Evolutionary conservation across 1,284 basidiomycete genomes (phyloP), one percentile per base, ranked within the genome.

Genomic region (Bjerkandera adusta): DNA sequence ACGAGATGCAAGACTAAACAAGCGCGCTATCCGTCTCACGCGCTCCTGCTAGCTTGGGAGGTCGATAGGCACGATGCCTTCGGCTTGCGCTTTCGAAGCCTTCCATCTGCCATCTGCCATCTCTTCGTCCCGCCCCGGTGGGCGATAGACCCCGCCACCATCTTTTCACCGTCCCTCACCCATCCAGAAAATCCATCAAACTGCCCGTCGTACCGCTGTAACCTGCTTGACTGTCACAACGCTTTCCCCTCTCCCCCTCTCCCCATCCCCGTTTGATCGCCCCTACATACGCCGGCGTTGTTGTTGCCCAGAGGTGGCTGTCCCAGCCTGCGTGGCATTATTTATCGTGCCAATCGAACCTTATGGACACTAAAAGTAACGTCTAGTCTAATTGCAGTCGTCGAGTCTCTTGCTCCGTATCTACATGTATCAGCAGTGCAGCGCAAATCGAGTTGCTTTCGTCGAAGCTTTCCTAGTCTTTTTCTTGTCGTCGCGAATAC

Each of bases 1-100:
- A 69, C 47, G 66, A 67, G 46, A 26, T 62, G 52, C 64, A 68
- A 55, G 64, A 66, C 43, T 68, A 53, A 56, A 37, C 35, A 12
- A 21, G 4, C 24, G 10, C 15, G 24, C 2, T n/a, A n/a, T n/a
- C n/a, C n/a, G n/a, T n/a, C n/a, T n/a, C n/a, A n/a, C n/a, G n/a
- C n/a, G n/a, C n/a, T n/a, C n/a, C n/a, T n/a, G n/a, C n/a, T n/a
- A n/a, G n/a, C n/a, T n/a, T n/a, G n/a, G n/a, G n/a, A n/a, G n/a
- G n/a, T n/a, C n/a, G n/a, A n/a, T n/a, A n/a, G n/a, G n/a, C n/a
- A n/a, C n/a, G n/a, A n/a, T 32, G 30, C 16, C 30, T 32, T 32
- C 30, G 10, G 13, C 30, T 32, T 32, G 16, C 16, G 30, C 30
- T n/a, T n/a, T n/a, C n/a, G n/a, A n/a, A n/a, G n/a, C n/a, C 35